phyloP scores from a whole-genome alignment of 805 yeast species.

The Candida gorgasii region DNA sequence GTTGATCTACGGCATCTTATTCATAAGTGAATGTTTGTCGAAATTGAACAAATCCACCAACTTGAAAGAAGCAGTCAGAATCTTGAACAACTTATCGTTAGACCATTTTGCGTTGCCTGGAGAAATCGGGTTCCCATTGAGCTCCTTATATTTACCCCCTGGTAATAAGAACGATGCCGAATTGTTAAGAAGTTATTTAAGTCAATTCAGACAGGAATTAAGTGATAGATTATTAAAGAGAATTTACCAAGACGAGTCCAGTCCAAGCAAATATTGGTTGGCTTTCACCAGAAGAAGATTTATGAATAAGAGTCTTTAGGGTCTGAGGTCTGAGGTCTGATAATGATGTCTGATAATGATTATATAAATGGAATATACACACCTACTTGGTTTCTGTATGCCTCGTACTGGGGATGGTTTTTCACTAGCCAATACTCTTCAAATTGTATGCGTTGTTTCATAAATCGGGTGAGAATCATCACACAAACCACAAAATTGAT shows the following conservation, averaged over 20 bases:
- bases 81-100: conserved; percentile 80
- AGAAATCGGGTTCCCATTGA: conserved; percentile 90
- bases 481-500: conserved; percentile 19
- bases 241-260: conserved; percentile 60
- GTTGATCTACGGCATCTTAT: conserved; percentile 89
- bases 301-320: conserved; percentile 84
- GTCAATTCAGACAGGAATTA: conserved; percentile 94
- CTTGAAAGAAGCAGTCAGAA: conserved; percentile 59
- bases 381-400: conserved; percentile 24
- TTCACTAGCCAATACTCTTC: conserved; percentile 35
- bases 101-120: conserved; percentile 94
- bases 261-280: conserved; percentile 91
- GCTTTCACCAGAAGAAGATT: conserved; percentile 93
- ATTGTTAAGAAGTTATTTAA: conserved; percentile 74
- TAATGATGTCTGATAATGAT: neutral
- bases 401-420: conserved; percentile 25
- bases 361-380: conserved; percentile 30
- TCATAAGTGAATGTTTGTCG: conserved; percentile 79
- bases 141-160: conserved; percentile 75
- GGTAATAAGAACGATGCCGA: conserved; percentile 74
- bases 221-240: conserved; percentile 76
- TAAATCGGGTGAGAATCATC: conserved; percentile 25
- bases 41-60: conserved; percentile 52
- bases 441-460: conserved; percentile 29
- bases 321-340: too few species aligned